A percentile compares a stretch with the other conserved stretches of the same genome.
phyloP scores from a whole-genome alignment of 179 eudicot genomes.

The Actinidia arguta region DNA sequence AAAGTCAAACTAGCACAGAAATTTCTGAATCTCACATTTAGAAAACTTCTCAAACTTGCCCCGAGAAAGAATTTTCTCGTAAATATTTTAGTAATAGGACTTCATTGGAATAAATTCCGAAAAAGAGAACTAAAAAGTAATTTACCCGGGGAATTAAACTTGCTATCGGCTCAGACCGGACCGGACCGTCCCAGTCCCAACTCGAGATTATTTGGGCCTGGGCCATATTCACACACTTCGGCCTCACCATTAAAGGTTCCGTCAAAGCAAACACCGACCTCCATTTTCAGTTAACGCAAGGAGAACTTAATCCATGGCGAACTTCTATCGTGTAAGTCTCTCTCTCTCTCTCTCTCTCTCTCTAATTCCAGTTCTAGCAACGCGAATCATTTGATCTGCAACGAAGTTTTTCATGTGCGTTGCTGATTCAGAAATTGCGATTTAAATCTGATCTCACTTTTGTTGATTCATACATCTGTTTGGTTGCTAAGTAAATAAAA shows the following conservation, averaged over 20 bases:
- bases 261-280: not conserved
- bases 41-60: too few relatives aligned
- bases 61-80: too few relatives aligned
- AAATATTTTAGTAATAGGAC: too few relatives aligned
- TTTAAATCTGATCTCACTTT: not conserved
- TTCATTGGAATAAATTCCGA: not conserved
- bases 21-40: too few relatives aligned
- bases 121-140: not conserved
- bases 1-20: too few relatives aligned
- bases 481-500: too few relatives aligned
- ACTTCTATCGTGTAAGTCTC: conserved; percentile 9
- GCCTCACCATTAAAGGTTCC: not conserved
- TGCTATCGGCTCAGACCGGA: not conserved
- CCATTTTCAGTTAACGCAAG: not conserved
- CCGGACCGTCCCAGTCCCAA: not conserved
- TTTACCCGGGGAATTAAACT: not conserved
- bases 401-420: not conserved
- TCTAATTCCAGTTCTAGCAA: not conserved
- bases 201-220: not conserved
- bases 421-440: not conserved
- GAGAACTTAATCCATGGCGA: conserved; percentile 1
- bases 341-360: not conserved
- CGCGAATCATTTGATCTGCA: not conserved
- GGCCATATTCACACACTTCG: not conserved
- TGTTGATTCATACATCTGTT: not conserved